These are phyloP conservation scores for Sporopachydermia cereana DNA, from an alignment of 1,139 yeast genomes.

Conservation along the genomic window DNA sequence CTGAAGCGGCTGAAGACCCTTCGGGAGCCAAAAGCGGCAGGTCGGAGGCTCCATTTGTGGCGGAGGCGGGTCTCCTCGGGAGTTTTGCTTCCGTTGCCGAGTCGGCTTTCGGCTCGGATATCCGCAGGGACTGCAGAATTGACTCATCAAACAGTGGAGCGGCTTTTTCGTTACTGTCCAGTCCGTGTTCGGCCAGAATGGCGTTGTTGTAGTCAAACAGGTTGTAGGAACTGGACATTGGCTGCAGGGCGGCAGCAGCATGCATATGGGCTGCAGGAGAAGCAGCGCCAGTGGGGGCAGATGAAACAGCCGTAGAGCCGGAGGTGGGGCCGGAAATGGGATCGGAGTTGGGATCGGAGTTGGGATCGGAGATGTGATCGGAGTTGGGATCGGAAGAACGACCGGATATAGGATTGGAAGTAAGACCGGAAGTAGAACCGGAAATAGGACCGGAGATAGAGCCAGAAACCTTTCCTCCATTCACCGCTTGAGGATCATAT, in stretches of 20 bases:
- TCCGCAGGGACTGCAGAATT: not conserved
- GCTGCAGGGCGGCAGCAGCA: not conserved
- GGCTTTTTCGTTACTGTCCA: not conserved
- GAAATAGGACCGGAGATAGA: no score
- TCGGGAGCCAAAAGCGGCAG: not conserved
- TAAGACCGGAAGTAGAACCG: not conserved
- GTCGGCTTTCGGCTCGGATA: not conserved
- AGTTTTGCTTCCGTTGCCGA: no score
- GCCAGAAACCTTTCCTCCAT: not conserved
- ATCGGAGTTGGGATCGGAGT: not conserved
- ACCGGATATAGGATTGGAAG: not conserved
- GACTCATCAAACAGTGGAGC: not conserved
- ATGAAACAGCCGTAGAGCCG: not conserved
- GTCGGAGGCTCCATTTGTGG: not conserved
- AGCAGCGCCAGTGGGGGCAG: not conserved
- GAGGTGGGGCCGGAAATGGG: not conserved
- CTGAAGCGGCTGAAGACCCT: not conserved
- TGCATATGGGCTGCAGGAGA: not conserved
- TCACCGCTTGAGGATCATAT: not conserved
- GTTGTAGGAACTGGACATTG: not conserved
- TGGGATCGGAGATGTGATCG: not conserved
- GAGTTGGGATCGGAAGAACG: not conserved
- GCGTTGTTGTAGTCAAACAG: slow-evolving; percentile 2
- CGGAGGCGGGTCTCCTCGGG: not conserved
- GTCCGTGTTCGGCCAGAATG: not conserved